phyloP scores from a whole-genome alignment of 2,329 filamentous ascomycete species.

The Beauveria brongniartii region DNA sequence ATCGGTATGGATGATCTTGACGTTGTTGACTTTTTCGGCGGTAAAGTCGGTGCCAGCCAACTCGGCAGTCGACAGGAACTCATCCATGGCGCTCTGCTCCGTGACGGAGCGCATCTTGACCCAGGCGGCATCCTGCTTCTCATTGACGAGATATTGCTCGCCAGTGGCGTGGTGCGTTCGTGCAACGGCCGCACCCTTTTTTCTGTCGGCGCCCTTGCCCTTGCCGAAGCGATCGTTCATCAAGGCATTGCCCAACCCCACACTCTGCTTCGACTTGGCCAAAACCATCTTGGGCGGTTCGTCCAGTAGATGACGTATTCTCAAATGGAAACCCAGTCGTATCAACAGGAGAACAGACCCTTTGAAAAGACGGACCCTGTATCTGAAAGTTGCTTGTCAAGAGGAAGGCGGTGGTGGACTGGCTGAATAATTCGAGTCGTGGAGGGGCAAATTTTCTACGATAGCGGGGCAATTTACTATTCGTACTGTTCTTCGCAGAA shows the following conservation, averaged over 20 bases:
- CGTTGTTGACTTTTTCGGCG: conserved; percentile 96
- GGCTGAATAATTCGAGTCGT: conserved; percentile 34
- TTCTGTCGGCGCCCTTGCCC: conserved; percentile 76
- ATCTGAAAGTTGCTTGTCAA: conserved; percentile 1
- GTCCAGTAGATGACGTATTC: conserved; percentile 11
- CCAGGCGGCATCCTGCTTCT: conserved; percentile 85
- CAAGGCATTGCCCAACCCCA: conserved; percentile 91
- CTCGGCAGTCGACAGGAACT: conserved; percentile 92
- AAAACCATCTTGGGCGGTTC: conserved; percentile 40
- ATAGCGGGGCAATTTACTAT: conserved; percentile 10
- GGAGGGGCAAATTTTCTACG: conserved; percentile 42
- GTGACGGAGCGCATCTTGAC: conserved; percentile 99
- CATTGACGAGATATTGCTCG: conserved; percentile 87
- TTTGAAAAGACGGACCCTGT: background rate
- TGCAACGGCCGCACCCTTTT: conserved; percentile 49
- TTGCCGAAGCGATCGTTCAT: conserved; percentile 99
- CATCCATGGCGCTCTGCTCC: conserved; percentile 91
- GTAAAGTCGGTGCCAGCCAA: conserved; percentile 98
- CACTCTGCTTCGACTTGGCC: conserved; percentile 89
- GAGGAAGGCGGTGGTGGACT: conserved; percentile 14
- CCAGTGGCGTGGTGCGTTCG: conserved; percentile 73
- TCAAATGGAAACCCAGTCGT: background rate
- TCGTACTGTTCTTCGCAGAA: conserved; percentile 22
- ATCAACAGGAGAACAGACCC: background rate
- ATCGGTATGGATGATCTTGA: conserved; percentile 96